Evolutionary conservation across 441 rosid genomes (phyloP), one percentile per base, ranked within the genome.

Genomic region (Pelargonium fulgidum): DNA sequence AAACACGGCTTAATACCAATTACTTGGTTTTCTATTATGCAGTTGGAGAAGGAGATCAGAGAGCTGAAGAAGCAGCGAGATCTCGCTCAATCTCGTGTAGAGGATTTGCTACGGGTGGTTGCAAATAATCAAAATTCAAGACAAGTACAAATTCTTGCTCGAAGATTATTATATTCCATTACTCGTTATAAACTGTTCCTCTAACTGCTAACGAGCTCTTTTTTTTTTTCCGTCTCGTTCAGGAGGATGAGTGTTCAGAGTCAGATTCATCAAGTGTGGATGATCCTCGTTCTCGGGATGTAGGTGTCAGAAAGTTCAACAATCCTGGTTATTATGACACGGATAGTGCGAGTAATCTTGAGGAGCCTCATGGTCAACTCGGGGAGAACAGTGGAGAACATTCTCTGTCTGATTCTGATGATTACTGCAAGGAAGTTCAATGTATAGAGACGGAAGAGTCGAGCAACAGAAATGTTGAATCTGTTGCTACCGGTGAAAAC

Each of bases 11-110:
- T 26, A 47, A 3, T 13, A 7, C 1, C n/a, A 48, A 74, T 70
- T 65, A 70, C 26, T 24, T 29, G 48, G 67, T 69, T 70, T 26
- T 68, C 7, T 44, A 48, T 72, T 63, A 70, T 41, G 50, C 93
- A 95, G 98, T 89, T 95, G 66, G 81, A 79, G 77, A 84, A 82
- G 68, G 93, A 90, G 80, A 80, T 86, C 33, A 63, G 42, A 62
- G 83, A 82, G 70, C 83, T 92, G 80, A 80, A 74, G 48, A 80
- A 66, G 76, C 86, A 86, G 68, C 79, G 85, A 72, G 88, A 86
- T 68, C 70, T 77, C 73, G 90, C 86, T 77, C 78, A 73, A 71
- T 79, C 88, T 68, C 86, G 81, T 83, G 86, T 89, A 72, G 82
- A 89, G 82, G 83, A 85, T 75, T 82, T 86, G 75, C 83, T 75